phyloP scores from a whole-genome alignment of 2,329 filamentous ascomycete species.

The Dactylonectria macrodidyma region DNA sequence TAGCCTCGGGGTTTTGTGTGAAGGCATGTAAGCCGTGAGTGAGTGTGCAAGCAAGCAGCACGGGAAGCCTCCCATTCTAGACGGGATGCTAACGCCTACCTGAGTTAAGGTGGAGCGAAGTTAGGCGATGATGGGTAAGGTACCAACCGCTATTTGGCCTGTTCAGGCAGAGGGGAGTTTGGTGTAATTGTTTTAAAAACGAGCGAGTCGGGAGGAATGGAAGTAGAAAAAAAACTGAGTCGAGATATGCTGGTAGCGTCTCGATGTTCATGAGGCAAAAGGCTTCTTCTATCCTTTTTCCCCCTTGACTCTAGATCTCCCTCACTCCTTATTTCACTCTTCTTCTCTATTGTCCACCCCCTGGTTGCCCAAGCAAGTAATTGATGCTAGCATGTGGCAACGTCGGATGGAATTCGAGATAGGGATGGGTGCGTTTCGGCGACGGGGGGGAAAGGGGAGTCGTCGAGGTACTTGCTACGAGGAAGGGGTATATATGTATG shows the following conservation, averaged over 20 bases:
- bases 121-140: slow-evolving; percentile 33
- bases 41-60: neutral
- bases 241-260: slow-evolving; percentile 2
- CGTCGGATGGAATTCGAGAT: slow-evolving; percentile 24
- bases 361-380: slow-evolving; percentile 26
- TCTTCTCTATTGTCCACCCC: slow-evolving; percentile 23
- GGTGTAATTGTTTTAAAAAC: slow-evolving; percentile 8
- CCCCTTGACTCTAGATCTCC: neutral
- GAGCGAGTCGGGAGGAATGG: slow-evolving; percentile 9
- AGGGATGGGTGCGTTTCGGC: slow-evolving; percentile 17
- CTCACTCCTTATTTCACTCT: slow-evolving; percentile 14
- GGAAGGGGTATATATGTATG: slow-evolving; percentile 29
- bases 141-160: slow-evolving; percentile 29
- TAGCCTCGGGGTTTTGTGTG: slow-evolving; percentile 10
- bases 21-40: slow-evolving; percentile 18
- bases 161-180: slow-evolving; percentile 15
- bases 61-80: slow-evolving; percentile 12
- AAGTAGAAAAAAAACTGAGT: neutral
- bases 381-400: slow-evolving; percentile 24
- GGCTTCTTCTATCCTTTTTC: slow-evolving; percentile 10
- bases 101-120: slow-evolving; percentile 20
- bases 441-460: slow-evolving; percentile 13
- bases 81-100: slow-evolving; percentile 11
- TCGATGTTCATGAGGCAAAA: slow-evolving; percentile 17
- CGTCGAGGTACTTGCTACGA: slow-evolving; percentile 27